Evolutionary conservation across 352 stramenopile species (phyloP).

Genomic region (Phytophthora hibernalis): DNA sequence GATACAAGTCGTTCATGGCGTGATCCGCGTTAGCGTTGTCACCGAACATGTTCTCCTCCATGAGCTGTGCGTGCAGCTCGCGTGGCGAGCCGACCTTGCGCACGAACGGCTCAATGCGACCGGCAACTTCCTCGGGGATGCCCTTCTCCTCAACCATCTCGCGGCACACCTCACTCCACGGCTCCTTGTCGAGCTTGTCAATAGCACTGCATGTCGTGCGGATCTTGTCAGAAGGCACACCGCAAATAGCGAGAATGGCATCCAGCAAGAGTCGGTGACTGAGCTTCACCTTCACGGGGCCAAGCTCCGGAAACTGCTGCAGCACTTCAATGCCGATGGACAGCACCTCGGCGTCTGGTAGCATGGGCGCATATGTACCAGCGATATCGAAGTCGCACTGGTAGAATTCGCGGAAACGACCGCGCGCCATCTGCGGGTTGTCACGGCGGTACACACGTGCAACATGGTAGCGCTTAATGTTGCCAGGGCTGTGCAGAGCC

Average conservation of each 20-base stretch:
- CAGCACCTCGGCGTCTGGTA: conserved; percentile 97
- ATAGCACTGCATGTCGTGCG: conserved; percentile 98
- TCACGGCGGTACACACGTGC: conserved; percentile 97
- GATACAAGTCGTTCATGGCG: conserved; percentile 93
- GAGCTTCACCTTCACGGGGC: conserved; percentile 97
- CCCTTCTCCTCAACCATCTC: conserved; percentile 99
- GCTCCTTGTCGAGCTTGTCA: conserved; percentile 99
- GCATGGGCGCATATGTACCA: conserved; percentile 95
- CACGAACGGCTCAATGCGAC: conserved; percentile 96
- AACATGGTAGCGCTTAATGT: conserved; percentile 99
- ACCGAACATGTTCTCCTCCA: conserved; percentile 90
- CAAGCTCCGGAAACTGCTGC: conserved; percentile 87
- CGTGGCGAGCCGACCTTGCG: conserved; percentile 88
- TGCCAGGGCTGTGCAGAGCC: conserved; percentile 96
- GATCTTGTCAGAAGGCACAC: conserved; percentile 97
- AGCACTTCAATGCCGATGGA: conserved; percentile 94
- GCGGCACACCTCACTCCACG: conserved; percentile 88
- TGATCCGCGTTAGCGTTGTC: conserved; percentile 84
- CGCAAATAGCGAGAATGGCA: conserved; percentile 97
- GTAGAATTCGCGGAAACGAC: conserved; percentile 99
- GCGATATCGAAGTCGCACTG: conserved; percentile 99
- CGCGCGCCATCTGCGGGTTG: conserved; percentile 94
- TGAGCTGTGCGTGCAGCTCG: conserved; percentile 82
- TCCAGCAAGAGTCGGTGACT: conserved; percentile 98
- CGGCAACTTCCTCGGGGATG: conserved; percentile 89